Evolutionary conservation across 495 filamentous ascomycete species (phyloP), one percentile per base, ranked within the genome.

Genomic region (Letharia columbiana): DNA sequence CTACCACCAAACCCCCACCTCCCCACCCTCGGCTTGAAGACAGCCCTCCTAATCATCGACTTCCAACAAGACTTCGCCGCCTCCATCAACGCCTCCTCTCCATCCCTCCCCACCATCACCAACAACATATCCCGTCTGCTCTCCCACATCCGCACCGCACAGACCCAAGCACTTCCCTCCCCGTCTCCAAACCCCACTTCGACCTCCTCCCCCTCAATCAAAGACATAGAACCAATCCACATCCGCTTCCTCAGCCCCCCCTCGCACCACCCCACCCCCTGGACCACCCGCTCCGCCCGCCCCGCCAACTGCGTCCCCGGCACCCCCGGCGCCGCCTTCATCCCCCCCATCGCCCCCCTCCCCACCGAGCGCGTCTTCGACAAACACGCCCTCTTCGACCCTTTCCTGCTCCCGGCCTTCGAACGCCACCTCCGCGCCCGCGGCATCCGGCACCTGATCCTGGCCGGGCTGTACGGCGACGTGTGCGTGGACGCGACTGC

Each of bases 31-130:
- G 61, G 47, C 61, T 12, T 63, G 35, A 42, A 56, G 23, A 41
- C 62, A 41, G 62, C 12, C 47, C 47, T 64, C 15, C 9, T 64
- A 41, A 41, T 64, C 4, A 64, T 64, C 18, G 62, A 57, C 23
- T 57, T 57, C 13, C 62, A 64, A 31, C 57, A 64, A 3, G 62
- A 64, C n/a, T 64, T 64, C 37, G 62, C n/a, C 39, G 47, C 61
- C 44, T 56, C 33, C 44, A 56, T 63, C 33, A 54, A 63, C 39
- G 61, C 44, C 4, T 63, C 23, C 23, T 28, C 23, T 28, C 23
- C 23, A 28, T 28, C 23, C 23, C 61, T 39, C 17, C 31, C 45
- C 8, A 52, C 45, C 12, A 20, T 63, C 31, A 20, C 44, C 17
- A 54, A 28, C 7, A 54, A 54, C 49, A 56, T 64, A 20, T 54